phyloP scores from a whole-genome alignment of 2,329 filamentous ascomycete species.

The Fusarium sp. region DNA sequence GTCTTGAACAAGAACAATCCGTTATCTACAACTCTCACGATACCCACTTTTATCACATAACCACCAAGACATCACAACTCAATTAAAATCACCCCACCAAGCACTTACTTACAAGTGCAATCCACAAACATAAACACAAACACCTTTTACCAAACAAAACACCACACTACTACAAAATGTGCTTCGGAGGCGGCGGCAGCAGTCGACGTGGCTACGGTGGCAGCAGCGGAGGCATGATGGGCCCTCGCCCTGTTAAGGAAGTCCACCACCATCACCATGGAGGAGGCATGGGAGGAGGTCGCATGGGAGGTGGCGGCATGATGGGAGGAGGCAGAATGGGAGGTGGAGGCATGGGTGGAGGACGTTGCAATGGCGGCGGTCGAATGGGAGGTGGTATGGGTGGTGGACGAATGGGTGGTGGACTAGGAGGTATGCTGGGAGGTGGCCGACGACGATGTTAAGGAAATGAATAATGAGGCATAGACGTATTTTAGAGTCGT shows the following conservation, averaged over 20 bases:
- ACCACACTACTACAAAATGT: neutral
- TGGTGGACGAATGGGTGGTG: constrained; percentile 15
- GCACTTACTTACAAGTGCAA: neutral
- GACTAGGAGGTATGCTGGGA: constrained; percentile 9
- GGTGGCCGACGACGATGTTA: constrained; percentile 13
- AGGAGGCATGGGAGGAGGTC: neutral
- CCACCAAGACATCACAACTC: neutral
- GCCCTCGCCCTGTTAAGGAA: constrained; percentile 12
- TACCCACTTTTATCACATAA: neutral
- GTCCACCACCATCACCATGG: constrained; percentile 26
- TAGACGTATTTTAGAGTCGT: neutral
- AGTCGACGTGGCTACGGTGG: neutral
- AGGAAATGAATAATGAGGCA: neutral
- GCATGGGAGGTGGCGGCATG: neutral
- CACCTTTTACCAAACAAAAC: neutral
- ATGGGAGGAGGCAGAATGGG: constrained; percentile 1
- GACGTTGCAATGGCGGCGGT: constrained; percentile 6
- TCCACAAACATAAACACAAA: neutral
- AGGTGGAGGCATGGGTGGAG: neutral
- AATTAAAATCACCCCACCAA: neutral
- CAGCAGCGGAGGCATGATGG: constrained; percentile 21
- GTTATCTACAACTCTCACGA: neutral
- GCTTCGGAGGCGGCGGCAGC: constrained; percentile 11
- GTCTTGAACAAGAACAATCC: neutral
- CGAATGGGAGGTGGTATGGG: constrained; percentile 25